Base-by-base conservation (phyloP, 306 rosid genomes). In the Vigna angularis region DNA sequence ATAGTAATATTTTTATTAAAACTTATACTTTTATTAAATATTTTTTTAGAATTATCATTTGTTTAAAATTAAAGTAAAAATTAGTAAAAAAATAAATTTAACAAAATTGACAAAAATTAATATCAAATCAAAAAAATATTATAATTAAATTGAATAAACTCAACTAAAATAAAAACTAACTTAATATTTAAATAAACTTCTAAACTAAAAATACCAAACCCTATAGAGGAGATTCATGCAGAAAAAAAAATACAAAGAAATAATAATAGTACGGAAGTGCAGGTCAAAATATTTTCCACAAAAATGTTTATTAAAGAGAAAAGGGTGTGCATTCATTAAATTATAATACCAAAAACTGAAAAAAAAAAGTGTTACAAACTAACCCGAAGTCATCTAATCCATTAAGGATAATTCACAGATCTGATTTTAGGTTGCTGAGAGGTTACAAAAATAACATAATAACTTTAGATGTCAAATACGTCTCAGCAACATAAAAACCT, bases 311-410 rank as follows among this genome's bases (percentile, higher is more conserved):
- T 24, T 68, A 24, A 1, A 50, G 28, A 70, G 5, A 47, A 20
- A 66, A 38, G 5, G 17, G 18, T 18, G 13, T 36, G 66, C 36
- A 71, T 53, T 12, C 45, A 40, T 40, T 40, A 72, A 38, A 53
- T 2, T 53, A 14, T 38, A 72, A 72, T 14, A n/a, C 0, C 2
- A 45, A 17, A 74, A 82, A 56, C 63, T 77, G 72, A 53, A 78
- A 66, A 36, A 30, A 24, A 51, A 3, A 26, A 26, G 55, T 22
- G 2, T 17, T 55, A 67, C 75, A 77, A 67, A 4, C 26, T 34
- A 34, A 77, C 36, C 3, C 34, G 17, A 13, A 55, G 44, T 68
- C 28, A 26, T 26, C 28, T 26, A 26, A 26, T 26, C 28, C 28
- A 26, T 26, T 26, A 26, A 26, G 28, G 28, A 26, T 26, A 26